phyloP scores from a whole-genome alignment of 371 early-diverging fungal genomes.

The Smittium culicis region DNA sequence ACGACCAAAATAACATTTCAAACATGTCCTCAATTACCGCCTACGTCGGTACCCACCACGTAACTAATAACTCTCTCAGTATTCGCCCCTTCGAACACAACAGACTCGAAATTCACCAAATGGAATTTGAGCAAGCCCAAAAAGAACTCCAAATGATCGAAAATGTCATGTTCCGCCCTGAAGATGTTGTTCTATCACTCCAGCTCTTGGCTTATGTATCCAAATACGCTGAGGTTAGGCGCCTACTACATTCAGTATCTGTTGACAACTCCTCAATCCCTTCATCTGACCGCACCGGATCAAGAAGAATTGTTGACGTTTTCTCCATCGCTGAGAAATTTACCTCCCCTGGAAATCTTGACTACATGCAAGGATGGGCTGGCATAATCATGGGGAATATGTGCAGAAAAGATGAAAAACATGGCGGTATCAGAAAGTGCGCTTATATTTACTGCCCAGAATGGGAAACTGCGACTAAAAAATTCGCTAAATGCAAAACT shows the following conservation, averaged over 20 bases:
- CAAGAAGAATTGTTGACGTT: constrained; percentile 35
- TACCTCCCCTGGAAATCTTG: constrained; percentile 43
- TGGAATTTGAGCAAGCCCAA: constrained; percentile 36
- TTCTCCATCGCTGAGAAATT: constrained; percentile 62
- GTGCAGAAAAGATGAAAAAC: constrained; percentile 57
- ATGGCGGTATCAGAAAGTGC: constrained; percentile 55
- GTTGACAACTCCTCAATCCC: constrained; percentile 13
- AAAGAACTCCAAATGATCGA: constrained; percentile 31
- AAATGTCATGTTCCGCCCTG: constrained; percentile 55
- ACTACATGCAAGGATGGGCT: constrained; percentile 61
- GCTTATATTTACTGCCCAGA: constrained; percentile 59
- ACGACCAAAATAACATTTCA: background rate
- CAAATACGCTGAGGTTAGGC: constrained; percentile 63
- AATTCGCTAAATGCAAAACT: constrained; percentile 66
- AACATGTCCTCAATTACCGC: background rate
- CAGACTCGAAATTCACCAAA: constrained; percentile 41
- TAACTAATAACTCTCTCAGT: constrained; percentile 12
- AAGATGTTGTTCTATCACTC: constrained; percentile 68
- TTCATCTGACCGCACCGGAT: background rate
- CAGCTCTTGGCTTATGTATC: constrained; percentile 75
- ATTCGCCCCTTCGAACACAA: constrained; percentile 31
- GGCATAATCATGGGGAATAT: constrained; percentile 67
- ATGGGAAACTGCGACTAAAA: constrained; percentile 59
- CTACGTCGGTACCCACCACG: background rate
- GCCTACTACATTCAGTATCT: constrained; percentile 42